A percentile compares a stretch with the other conserved stretches of the same genome.
phyloP scores from a whole-genome alignment of 192 early-diverging fungal species.

The Linderina pennispora region DNA sequence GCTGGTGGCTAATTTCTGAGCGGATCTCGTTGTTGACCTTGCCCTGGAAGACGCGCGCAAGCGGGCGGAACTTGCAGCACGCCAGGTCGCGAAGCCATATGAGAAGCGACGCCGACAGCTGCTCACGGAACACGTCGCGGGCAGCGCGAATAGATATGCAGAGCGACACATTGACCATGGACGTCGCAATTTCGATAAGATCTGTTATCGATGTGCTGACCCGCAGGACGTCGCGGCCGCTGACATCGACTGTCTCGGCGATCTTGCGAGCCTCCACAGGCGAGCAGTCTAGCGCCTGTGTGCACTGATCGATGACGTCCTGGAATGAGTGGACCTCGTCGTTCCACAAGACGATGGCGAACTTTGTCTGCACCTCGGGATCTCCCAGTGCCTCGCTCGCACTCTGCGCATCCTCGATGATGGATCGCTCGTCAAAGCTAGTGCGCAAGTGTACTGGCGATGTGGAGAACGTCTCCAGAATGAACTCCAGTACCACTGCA shows the following conservation, averaged over 20 bases:
- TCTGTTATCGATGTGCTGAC: constrained; percentile 59
- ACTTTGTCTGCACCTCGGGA: constrained; percentile 50
- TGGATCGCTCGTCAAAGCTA: constrained; percentile 44
- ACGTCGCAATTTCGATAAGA: constrained; percentile 65
- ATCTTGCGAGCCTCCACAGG: constrained; percentile 64
- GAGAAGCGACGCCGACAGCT: constrained; percentile 69
- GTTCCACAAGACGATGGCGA: constrained; percentile 90
- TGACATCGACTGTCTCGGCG: constrained; percentile 77
- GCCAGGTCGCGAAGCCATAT: constrained; percentile 80
- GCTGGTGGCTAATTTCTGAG: constrained; percentile 39
- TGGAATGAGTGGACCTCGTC: constrained; percentile 94
- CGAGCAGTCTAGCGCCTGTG: constrained; percentile 58
- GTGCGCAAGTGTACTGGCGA: constrained; percentile 44
- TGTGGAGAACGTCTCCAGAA: constrained; percentile 76
- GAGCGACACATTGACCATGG: constrained; percentile 65
- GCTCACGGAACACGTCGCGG: constrained; percentile 84
- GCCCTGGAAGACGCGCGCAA: constrained; percentile 40
- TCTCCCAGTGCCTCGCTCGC: constrained; percentile 46
- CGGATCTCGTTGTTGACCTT: constrained; percentile 45
- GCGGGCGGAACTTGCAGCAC: constrained; percentile 58
- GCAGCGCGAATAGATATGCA: constrained; percentile 81
- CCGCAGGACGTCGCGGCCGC: constrained; percentile 79
- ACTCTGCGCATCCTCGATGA: constrained; percentile 39
- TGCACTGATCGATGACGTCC: constrained; percentile 83
- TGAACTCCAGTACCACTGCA: constrained; percentile 84